phyloP scores from a whole-genome alignment of 139 green algal species.

The Chlamydomonas incerta region DNA sequence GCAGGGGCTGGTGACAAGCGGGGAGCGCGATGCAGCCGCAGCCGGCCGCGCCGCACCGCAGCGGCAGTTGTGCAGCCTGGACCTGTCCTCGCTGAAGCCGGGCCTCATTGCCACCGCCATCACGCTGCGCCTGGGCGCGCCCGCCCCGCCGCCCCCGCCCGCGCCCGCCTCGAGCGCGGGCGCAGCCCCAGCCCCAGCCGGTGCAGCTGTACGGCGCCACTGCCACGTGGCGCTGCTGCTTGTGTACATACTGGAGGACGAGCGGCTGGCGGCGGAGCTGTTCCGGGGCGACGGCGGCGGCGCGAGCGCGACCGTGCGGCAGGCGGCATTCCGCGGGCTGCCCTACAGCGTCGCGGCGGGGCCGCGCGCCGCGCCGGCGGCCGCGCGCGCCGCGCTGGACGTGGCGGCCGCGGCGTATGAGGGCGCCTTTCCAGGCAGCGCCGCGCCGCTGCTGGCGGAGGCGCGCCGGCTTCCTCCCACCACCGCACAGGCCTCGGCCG shows the following conservation, averaged over 20 bases:
- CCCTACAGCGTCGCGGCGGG: conserved; percentile 1
- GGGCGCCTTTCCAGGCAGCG: conserved; percentile 1
- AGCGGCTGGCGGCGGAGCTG: not conserved
- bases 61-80: conserved; percentile 17
- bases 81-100: conserved; percentile 17
- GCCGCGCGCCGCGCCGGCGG: conserved; percentile 2
- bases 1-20: no score
- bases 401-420: not conserved
- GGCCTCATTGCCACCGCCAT: not conserved
- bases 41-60: no score
- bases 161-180: no score
- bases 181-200: no score
- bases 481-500: no score
- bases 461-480: not conserved
- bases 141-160: no score
- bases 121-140: not conserved
- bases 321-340: not conserved
- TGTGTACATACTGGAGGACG: not conserved
- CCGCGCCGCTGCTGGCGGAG: not conserved
- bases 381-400: not conserved
- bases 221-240: not conserved
- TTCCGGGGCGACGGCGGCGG: not conserved
- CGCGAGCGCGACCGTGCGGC: not conserved
- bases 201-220: not conserved
- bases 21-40: no score